Evolutionary conservation across 768 basidiomycete species (phyloP).

Genomic region (Clitopilus passeckerianus): DNA sequence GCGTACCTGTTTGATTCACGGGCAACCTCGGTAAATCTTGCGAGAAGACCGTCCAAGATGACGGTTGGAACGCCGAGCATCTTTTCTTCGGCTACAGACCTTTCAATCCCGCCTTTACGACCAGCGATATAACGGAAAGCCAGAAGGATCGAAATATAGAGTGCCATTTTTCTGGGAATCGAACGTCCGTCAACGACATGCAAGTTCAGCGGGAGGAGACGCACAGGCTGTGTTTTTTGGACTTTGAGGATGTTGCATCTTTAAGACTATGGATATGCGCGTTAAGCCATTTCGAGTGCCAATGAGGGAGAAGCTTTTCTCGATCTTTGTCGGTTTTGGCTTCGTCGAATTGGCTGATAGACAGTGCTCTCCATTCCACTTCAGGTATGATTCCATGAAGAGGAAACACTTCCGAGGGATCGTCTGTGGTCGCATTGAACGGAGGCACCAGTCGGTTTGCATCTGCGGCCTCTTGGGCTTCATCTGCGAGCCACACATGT

Average conservation of each 20-base stretch:
- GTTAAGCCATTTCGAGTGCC: conserved; percentile 66
- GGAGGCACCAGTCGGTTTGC: conserved; percentile 71
- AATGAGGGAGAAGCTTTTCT: conserved; percentile 53
- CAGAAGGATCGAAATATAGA: conserved; percentile 83
- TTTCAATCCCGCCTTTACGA: conserved; percentile 32
- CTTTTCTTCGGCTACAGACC: conserved; percentile 49
- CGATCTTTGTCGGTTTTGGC: conserved; percentile 45
- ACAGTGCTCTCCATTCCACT: conserved; percentile 73
- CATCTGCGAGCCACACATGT: conserved; percentile 38
- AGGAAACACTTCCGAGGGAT: conserved; percentile 71
- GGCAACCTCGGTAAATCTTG: conserved; percentile 75
- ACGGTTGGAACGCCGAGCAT: conserved; percentile 54
- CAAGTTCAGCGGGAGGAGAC: conserved; percentile 26
- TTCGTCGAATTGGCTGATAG: conserved; percentile 47
- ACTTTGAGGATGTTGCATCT: conserved; percentile 44
- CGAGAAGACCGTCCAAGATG: conserved; percentile 69
- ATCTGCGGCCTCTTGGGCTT: conserved; percentile 60
- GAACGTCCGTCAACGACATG: neutral
- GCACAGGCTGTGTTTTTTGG: conserved; percentile 56
- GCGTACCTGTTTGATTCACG: conserved; percentile 63
- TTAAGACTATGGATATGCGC: conserved; percentile 46
- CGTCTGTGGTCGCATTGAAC: conserved; percentile 59
- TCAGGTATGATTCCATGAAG: conserved; percentile 75
- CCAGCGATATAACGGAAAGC: conserved; percentile 49
- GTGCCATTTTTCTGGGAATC: conserved; percentile 56